Percentiles rank a stretch among this genome's conserved stretches.
phyloP scores from a whole-genome alignment of 345 rosid genomes.

The Nephelium lappaceum region DNA sequence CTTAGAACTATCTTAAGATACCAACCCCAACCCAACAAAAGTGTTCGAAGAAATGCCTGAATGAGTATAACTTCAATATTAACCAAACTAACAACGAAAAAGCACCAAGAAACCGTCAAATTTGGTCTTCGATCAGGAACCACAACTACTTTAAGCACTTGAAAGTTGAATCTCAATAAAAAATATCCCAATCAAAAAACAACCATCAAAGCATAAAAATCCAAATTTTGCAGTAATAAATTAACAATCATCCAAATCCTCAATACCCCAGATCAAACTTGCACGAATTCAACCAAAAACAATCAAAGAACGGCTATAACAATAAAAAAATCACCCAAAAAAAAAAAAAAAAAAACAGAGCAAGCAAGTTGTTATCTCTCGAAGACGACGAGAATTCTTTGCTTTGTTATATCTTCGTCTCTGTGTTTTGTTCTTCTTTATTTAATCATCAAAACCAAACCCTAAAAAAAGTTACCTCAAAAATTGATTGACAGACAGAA shows the following conservation, averaged over 20 bases:
- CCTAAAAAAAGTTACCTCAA: constrained; percentile 20
- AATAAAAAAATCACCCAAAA: background rate
- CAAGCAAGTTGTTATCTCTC: constrained; percentile 18
- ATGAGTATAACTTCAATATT: constrained; percentile 23
- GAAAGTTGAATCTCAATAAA: constrained; percentile 10
- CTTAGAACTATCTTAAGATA: constrained; percentile 16
- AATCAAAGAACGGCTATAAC: background rate
- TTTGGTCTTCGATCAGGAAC: constrained; percentile 9
- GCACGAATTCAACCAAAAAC: constrained; percentile 13
- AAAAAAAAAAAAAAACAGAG: background rate
- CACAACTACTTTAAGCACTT: constrained; percentile 8
- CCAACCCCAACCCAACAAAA: constrained; percentile 16
- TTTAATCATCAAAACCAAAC: constrained; percentile 29
- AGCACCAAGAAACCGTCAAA: constrained; percentile 16
- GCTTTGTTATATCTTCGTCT: background rate
- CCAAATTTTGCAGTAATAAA: constrained; percentile 11
- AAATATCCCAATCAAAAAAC: constrained; percentile 24
- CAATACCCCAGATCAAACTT: constrained; percentile 25
- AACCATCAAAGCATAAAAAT: constrained; percentile 18
- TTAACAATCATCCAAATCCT: constrained; percentile 21
- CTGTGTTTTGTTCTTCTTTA: background rate
- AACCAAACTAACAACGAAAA: constrained; percentile 11
- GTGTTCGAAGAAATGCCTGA: constrained; percentile 30
- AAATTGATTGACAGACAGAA: constrained; percentile 19
- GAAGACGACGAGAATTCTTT: constrained; percentile 24